A percentile compares a stretch with the other conserved stretches of the same genome.
phyloP scores from a whole-genome alignment of 805 yeast genomes.

The Pichia sporocuriosa region DNA sequence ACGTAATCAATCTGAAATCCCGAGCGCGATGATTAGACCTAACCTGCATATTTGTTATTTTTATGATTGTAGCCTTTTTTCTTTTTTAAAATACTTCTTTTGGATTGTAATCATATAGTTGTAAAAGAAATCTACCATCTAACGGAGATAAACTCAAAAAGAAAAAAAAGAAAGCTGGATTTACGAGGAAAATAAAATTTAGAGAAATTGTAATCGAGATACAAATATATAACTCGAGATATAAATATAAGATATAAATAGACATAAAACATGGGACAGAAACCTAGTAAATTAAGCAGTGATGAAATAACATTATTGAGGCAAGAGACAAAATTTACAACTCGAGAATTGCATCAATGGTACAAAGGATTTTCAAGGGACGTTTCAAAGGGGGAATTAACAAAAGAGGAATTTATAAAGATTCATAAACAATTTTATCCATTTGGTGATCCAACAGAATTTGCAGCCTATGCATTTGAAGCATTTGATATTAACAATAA shows the following conservation, averaged over 20 bases:
- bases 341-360: conserved; percentile 96
- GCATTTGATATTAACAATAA: conserved; percentile 80
- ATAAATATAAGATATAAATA: too few relatives aligned
- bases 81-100: too few relatives aligned
- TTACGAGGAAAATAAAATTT: too few relatives aligned
- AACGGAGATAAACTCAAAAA: too few relatives aligned
- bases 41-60: not conserved
- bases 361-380: conserved; percentile 92
- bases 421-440: conserved; percentile 97
- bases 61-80: not conserved
- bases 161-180: too few relatives aligned
- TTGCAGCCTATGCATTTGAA: conserved; percentile 79
- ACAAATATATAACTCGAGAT: too few relatives aligned
- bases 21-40: too few relatives aligned
- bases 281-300: conserved; percentile 84
- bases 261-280: conserved; percentile 62
- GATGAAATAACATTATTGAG: conserved; percentile 82
- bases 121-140: too few relatives aligned
- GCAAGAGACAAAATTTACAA: conserved; percentile 84
- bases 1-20: too few relatives aligned
- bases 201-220: too few relatives aligned
- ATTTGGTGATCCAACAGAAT: conserved; percentile 92
- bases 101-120: too few relatives aligned
- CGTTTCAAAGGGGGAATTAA: conserved; percentile 84
- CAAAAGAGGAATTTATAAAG: conserved; percentile 81